These are phyloP conservation scores for Venturiaceae sp. DNA, from an alignment of 2,329 filamentous ascomycete genomes.

Conservation along the genomic window DNA sequence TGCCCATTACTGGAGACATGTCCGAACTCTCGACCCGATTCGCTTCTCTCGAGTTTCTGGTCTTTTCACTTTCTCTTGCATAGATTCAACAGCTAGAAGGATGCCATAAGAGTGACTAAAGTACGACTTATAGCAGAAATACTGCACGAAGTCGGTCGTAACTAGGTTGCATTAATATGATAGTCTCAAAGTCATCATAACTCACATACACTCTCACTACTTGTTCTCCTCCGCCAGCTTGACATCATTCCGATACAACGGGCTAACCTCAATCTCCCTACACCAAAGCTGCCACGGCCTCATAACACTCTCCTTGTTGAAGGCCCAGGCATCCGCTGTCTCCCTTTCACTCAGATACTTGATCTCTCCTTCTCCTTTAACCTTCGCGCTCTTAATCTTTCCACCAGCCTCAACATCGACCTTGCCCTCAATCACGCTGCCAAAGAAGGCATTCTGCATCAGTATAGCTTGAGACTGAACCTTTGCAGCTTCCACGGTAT, in stretches of 20 bases:
- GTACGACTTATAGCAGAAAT: background rate
- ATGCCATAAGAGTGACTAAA: background rate
- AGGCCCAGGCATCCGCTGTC: slow-evolving; percentile 29
- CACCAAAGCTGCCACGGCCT: slow-evolving; percentile 35
- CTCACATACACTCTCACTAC: background rate
- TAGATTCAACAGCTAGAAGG: background rate
- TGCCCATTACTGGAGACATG: too few species aligned
- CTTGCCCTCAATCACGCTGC: slow-evolving; percentile 27
- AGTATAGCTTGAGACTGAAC: slow-evolving; percentile 28
- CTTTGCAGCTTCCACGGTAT: slow-evolving; percentile 28
- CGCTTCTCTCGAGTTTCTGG: too few species aligned
- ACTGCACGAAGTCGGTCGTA: background rate
- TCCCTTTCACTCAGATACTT: slow-evolving; percentile 33
- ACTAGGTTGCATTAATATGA: background rate
- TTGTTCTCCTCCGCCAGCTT: slow-evolving; percentile 5
- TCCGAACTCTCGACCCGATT: too few species aligned
- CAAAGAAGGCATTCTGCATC: slow-evolving; percentile 23
- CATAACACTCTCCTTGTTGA: slow-evolving; percentile 21
- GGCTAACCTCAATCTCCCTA: slow-evolving; percentile 28
- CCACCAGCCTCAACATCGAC: slow-evolving; percentile 25
- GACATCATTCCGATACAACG: slow-evolving; percentile 29
- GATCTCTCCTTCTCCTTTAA: slow-evolving; percentile 28
- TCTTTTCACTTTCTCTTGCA: background rate
- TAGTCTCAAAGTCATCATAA: too few species aligned
- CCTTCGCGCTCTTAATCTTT: slow-evolving; percentile 29